A percentile compares a stretch with the other conserved stretches of the same genome.
Conservation (phyloP, 768 basidiomycete species). For the Boletus sp. region DNA sequence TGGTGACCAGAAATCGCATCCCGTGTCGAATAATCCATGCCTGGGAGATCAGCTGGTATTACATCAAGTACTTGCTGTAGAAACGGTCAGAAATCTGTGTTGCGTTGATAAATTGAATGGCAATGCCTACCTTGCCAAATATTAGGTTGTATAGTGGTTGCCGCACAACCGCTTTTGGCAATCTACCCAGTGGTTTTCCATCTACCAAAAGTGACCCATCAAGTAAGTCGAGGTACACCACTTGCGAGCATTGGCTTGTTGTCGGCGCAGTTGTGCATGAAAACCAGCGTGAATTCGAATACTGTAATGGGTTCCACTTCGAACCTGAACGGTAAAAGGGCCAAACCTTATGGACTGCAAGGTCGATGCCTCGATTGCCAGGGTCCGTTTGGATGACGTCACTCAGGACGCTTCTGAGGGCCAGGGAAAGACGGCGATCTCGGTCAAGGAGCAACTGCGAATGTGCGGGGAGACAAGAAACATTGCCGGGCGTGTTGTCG, state of each 20-base stretch:
- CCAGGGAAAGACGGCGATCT: conserved; percentile 19
- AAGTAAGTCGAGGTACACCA: conserved; percentile 21
- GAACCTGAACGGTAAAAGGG: background rate
- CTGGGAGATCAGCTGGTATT: conserved; percentile 19
- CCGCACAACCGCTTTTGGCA: conserved; percentile 18
- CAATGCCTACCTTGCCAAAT: conserved; percentile 19
- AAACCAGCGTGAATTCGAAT: conserved; percentile 18
- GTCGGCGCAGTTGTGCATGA: conserved; percentile 9
- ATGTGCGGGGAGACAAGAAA: background rate
- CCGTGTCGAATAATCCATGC: conserved; percentile 24
- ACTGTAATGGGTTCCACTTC: background rate
- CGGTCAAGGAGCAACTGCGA: conserved; percentile 26
- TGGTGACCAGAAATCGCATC: conserved; percentile 17
- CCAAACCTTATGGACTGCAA: conserved; percentile 5
- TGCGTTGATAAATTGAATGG: too few species aligned
- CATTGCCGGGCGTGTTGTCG: conserved; percentile 15
- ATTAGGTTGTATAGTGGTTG: conserved; percentile 19
- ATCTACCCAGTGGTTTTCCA: conserved; percentile 22
- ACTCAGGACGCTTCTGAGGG: background rate
- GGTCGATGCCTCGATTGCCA: conserved; percentile 11
- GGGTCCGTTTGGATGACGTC: conserved; percentile 2
- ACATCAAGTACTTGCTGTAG: conserved; percentile 18
- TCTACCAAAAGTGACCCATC: conserved; percentile 25
- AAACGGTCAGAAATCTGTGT: background rate
- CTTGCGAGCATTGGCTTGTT: conserved; percentile 13